Conservation (phyloP, 805 yeast species). For the Wickerhamiella qilinensis region DNA sequence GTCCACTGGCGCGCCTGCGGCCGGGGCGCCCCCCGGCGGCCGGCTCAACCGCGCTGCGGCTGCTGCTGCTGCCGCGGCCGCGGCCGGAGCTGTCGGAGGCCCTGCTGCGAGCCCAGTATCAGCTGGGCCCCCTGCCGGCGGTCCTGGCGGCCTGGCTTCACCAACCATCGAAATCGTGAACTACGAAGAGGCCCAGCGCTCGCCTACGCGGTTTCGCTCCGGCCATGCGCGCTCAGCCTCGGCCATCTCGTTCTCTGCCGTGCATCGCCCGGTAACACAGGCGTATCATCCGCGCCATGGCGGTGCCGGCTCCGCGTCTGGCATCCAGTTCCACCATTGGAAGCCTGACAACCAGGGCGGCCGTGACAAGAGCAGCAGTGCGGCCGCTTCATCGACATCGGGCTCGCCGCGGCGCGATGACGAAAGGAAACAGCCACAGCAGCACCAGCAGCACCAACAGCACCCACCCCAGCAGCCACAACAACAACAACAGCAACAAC, state of each 20-base stretch:
- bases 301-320: slow-evolving; percentile 21
- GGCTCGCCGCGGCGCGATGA: slow-evolving; percentile 3
- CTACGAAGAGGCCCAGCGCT: slow-evolving; percentile 9
- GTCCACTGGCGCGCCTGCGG: no score
- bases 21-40: not conserved
- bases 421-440: no score
- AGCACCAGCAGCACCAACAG: no score
- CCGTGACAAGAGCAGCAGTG: slow-evolving; percentile 1
- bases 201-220: slow-evolving; percentile 11
- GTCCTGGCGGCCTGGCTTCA: slow-evolving; percentile 2
- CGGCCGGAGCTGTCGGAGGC: slow-evolving; percentile 5
- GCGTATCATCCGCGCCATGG: slow-evolving; percentile 11
- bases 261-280: slow-evolving; percentile 8
- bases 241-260: slow-evolving; percentile 10
- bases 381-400: no score
- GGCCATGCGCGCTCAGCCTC: slow-evolving; percentile 13
- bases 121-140: slow-evolving; percentile 8
- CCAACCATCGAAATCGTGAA: slow-evolving; percentile 13
- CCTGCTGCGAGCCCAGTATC: not conserved
- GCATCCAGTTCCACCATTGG: slow-evolving; percentile 45
- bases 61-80: slow-evolving; percentile 10
- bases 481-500: no score
- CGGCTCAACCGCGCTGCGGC: slow-evolving; percentile 7
- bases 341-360: slow-evolving; percentile 22
- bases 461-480: no score